Percentiles rank a stretch among this genome's conserved stretches.
Evolutionary conservation across 1,284 basidiomycete species (phyloP).

Genomic region (Apiotrichum domesticum): DNA sequence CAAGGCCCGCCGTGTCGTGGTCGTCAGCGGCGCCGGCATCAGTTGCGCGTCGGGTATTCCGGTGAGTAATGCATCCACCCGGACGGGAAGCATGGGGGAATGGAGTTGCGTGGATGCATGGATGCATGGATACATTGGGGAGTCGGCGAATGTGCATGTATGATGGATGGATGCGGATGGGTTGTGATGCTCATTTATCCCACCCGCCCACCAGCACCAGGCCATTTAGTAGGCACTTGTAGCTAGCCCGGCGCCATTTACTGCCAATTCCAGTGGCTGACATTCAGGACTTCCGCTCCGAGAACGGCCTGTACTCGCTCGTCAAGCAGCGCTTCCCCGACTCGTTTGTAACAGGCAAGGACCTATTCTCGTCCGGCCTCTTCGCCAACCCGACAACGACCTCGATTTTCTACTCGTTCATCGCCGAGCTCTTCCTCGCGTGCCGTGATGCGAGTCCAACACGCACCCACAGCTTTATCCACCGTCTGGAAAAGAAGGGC

Average conservation of each 20-base stretch:
- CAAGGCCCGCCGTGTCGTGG: slow-evolving; percentile 74
- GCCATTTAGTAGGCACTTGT: no score
- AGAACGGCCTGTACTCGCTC: slow-evolving; percentile 77
- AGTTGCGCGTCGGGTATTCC: slow-evolving; percentile 90
- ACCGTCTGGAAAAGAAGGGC: slow-evolving; percentile 72
- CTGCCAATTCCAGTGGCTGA: background rate
- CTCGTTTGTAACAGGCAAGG: slow-evolving; percentile 75
- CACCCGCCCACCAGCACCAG: no score
- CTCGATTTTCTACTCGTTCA: slow-evolving; percentile 88
- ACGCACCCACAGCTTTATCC: slow-evolving; percentile 80
- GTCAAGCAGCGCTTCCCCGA: slow-evolving; percentile 79
- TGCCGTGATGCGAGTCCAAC: slow-evolving; percentile 75
- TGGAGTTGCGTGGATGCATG: no score
- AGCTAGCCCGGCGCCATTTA: no score
- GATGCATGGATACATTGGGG: no score
- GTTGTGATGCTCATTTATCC: no score
- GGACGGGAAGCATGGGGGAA: no score
- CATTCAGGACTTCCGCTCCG: slow-evolving; percentile 76
- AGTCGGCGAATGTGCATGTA: no score
- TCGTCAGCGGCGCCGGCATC: slow-evolving; percentile 86
- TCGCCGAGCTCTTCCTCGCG: slow-evolving; percentile 77
- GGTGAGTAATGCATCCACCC: slow-evolving; percentile 50
- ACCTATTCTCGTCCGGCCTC: slow-evolving; percentile 79
- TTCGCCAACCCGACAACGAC: slow-evolving; percentile 76
- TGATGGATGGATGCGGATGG: no score